These are phyloP conservation scores for Didymella segeticola DNA, from an alignment of 2,329 filamentous ascomycete genomes.

Conservation along the genomic window DNA sequence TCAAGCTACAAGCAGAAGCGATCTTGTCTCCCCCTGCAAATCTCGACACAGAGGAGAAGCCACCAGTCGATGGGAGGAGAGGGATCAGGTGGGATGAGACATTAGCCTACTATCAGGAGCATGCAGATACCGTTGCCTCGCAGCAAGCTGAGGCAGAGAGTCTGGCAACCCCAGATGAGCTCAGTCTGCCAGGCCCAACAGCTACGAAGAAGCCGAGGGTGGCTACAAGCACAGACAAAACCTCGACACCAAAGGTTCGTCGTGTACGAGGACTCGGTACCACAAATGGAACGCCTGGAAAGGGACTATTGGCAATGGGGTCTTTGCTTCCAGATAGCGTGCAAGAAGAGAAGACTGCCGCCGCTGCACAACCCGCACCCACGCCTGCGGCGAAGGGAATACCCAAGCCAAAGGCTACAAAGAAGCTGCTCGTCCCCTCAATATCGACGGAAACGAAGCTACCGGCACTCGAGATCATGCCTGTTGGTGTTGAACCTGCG, in stretches of 20 bases:
- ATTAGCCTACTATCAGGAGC: slow-evolving; percentile 55
- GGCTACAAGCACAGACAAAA: slow-evolving; percentile 25
- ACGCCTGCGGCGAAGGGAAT: slow-evolving; percentile 19
- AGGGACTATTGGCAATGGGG: slow-evolving; percentile 40
- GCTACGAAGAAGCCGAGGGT: slow-evolving; percentile 36
- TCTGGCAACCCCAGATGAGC: slow-evolving; percentile 43
- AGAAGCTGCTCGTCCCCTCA: slow-evolving; percentile 33
- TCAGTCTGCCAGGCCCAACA: slow-evolving; percentile 29
- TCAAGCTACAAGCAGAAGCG: slow-evolving; percentile 49
- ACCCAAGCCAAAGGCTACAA: slow-evolving; percentile 25
- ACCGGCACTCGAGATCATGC: slow-evolving; percentile 27
- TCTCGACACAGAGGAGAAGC: slow-evolving; percentile 8
- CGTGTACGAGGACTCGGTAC: slow-evolving; percentile 43
- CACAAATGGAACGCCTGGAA: slow-evolving; percentile 48
- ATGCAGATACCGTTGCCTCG: slow-evolving; percentile 36
- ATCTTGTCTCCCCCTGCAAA: slow-evolving; percentile 22
- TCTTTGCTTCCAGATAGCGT: slow-evolving; percentile 40
- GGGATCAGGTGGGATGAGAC: slow-evolving; percentile 56
- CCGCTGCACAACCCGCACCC: slow-evolving; percentile 1
- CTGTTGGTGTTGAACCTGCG: slow-evolving; percentile 29
- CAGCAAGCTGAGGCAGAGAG: slow-evolving; percentile 39
- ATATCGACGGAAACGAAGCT: slow-evolving; percentile 24
- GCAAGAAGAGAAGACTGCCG: slow-evolving; percentile 27
- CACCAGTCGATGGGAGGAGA: slow-evolving; percentile 35
- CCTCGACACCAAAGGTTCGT: slow-evolving; percentile 42